phyloP scores from a whole-genome alignment of 345 rosid genomes.

The Melastoma malabathricum region DNA sequence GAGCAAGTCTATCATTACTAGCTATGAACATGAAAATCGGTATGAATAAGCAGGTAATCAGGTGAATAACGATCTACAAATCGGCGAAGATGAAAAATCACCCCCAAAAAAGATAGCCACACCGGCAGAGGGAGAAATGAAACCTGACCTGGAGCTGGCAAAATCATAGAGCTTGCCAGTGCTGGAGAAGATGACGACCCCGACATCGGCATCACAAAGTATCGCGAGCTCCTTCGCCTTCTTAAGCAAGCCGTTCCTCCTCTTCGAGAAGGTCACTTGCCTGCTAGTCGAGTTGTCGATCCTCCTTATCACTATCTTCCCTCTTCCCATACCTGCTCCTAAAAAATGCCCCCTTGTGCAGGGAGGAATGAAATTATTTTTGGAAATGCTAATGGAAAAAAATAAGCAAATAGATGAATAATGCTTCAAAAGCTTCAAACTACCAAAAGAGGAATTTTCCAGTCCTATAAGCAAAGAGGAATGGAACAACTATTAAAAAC shows the following conservation, averaged over 20 bases:
- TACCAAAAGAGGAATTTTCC: no score
- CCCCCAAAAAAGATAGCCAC: no score
- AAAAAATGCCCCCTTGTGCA: background rate
- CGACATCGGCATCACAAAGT: slow-evolving; percentile 39
- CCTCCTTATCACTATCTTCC: slow-evolving; percentile 36
- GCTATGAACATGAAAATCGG: no score
- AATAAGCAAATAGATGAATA: no score
- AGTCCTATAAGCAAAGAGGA: no score
- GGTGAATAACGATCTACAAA: no score
- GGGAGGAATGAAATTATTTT: background rate
- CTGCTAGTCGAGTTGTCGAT: slow-evolving; percentile 37
- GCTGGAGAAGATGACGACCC: slow-evolving; percentile 37
- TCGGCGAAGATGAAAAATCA: no score
- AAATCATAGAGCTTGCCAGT: slow-evolving; percentile 38
- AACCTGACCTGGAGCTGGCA: slow-evolving; percentile 27
- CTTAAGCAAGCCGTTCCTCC: slow-evolving; percentile 34
- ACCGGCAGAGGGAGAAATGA: background rate
- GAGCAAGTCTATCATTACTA: no score
- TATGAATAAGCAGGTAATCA: no score
- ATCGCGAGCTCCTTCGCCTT: slow-evolving; percentile 42
- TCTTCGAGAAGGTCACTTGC: slow-evolving; percentile 41
- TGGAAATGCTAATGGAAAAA: background rate
- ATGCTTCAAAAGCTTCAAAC: no score
- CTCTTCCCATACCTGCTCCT: slow-evolving; percentile 26
- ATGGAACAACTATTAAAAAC: no score